A percentile compares a stretch with the other conserved stretches of the same genome.
phyloP scores from a whole-genome alignment of 306 rosid species.

The Inga oerstediana region DNA sequence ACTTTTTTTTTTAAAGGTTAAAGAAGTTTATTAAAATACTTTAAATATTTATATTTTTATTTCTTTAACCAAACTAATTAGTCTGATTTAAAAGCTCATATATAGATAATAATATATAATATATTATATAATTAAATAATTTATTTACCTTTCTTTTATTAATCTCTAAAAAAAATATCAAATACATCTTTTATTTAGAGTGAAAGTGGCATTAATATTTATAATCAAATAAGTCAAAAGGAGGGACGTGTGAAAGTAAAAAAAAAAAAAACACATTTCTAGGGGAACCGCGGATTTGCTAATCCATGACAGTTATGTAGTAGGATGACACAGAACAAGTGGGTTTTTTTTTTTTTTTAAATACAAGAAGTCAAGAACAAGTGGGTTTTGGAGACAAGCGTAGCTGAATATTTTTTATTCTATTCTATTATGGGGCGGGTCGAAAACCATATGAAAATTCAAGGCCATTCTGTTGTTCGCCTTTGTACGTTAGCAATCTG shows the following conservation, averaged over 20 bases:
- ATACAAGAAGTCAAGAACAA: too few relatives aligned
- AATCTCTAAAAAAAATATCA: too few relatives aligned
- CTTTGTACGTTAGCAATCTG: background rate
- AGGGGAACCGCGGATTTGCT: background rate
- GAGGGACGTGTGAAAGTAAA: background rate
- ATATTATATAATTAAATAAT: too few relatives aligned
- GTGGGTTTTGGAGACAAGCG: background rate
- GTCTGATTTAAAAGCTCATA: too few relatives aligned
- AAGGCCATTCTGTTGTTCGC: background rate
- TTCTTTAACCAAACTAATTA: too few relatives aligned
- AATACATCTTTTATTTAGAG: too few relatives aligned
- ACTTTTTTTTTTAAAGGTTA: too few relatives aligned
- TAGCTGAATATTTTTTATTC: conserved; percentile 12
- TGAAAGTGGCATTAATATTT: background rate
- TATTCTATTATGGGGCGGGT: conserved; percentile 11
- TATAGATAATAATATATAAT: too few relatives aligned
- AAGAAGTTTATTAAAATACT: too few relatives aligned
- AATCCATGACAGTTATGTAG: background rate
- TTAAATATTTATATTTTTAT: too few relatives aligned
- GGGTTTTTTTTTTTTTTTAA: background rate
- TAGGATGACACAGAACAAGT: background rate
- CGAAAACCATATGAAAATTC: background rate
- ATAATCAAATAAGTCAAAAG: background rate
- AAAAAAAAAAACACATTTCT: background rate
- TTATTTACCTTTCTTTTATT: too few relatives aligned